Evolutionary conservation across 306 rosid species (phyloP), one percentile per base, ranked within the genome.

Genomic region (Vigna reflexopilosa): DNA sequence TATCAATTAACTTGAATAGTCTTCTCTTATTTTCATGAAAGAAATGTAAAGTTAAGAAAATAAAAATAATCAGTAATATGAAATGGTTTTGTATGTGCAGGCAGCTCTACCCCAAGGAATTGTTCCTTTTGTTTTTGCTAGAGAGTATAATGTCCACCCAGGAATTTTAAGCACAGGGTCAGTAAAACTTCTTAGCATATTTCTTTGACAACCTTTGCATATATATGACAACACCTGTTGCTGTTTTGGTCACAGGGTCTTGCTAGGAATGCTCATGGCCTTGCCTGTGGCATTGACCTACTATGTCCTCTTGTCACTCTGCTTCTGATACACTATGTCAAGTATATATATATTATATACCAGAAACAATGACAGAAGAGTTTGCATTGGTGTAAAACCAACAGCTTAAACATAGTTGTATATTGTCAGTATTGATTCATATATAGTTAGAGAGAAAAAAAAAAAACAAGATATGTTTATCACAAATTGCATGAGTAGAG

Each of bases 31-130:
- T 30, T 62, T 32, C 7, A 12, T 16, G 28, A 32, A 32, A 6
- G 32, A 16, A 15, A 12, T 2, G 2, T 26, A 2, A 22, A 5
- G 7, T 58, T 58, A 26, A 5, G 38, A 24, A 28, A 26, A 26
- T 26, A 26, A 26, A 19, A 28, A 26, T 26, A 58, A 26, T 58
- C 65, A 58, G 40, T 34, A 5, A 34, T 32, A 72, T 62, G 16
- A 68, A 68, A 51, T 69, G 69, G 7, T 48, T 85, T 59, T 71
- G 44, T 70, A 30, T 73, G 65, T 38, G 81, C 87, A 95, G 99
- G 99, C 99, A 36, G 93, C 97, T 75, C 89, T 95, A 34, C 99
- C 99, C 58, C 99, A 91, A 78, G 99, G 97, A 81, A 95, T 95
- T 73, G 99, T 93, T 82, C 97, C 99, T 58, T 95, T 95, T 80